These are phyloP conservation scores for Sclerotinia sclerotiorum DNA, from an alignment of 2,329 filamentous ascomycete species.

Conservation along the genomic window DNA sequence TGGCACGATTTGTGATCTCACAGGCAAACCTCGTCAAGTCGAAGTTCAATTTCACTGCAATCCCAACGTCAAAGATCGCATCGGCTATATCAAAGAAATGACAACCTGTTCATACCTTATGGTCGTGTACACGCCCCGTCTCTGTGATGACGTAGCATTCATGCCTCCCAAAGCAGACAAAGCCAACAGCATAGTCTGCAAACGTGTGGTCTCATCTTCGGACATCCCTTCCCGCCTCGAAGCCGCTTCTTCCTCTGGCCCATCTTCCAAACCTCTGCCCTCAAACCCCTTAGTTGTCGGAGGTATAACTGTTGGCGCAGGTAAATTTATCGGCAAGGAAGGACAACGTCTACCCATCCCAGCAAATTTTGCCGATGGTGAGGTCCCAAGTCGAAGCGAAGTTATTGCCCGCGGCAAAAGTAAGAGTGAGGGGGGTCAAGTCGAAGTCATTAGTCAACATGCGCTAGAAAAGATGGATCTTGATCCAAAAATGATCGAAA, in stretches of 20 bases:
- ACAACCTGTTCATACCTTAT: conserved; percentile 72
- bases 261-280: not conserved
- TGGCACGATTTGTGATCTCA: conserved; percentile 69
- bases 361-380: conserved; percentile 48
- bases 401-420: conserved; percentile 35
- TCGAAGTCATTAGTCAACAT: conserved; percentile 54
- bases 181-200: conserved; percentile 62
- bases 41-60: conserved; percentile 65
- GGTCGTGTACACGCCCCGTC: conserved; percentile 69
- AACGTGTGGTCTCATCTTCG: conserved; percentile 54
- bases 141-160: conserved; percentile 76
- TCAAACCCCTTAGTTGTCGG: conserved; percentile 37
- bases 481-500: conserved; percentile 62
- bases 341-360: conserved; percentile 37
- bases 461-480: conserved; percentile 65
- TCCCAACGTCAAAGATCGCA: conserved; percentile 61
- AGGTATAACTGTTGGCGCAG: conserved; percentile 36
- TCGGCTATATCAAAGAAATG: conserved; percentile 72
- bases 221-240: conserved; percentile 35
- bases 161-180: conserved; percentile 64
- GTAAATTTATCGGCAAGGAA: conserved; percentile 38
- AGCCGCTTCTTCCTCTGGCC: not conserved
- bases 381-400: conserved; percentile 55
- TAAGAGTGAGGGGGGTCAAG: conserved; percentile 37
- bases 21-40: conserved; percentile 64